phyloP scores from a whole-genome alignment of 805 yeast genomes.

The Ogataea pilisensis region DNA sequence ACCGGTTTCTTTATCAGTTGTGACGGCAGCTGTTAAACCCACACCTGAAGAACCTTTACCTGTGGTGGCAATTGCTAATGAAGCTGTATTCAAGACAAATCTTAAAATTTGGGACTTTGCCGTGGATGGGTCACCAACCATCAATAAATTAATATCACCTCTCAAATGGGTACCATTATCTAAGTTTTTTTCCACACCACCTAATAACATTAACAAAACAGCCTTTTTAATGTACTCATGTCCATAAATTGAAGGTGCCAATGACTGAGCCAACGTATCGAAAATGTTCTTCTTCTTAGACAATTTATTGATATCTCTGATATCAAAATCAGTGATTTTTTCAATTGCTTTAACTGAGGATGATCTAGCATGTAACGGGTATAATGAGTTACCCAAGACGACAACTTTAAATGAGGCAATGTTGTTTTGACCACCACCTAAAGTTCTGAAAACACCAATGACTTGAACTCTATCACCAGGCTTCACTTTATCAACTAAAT shows the following conservation, averaged over 20 bases:
- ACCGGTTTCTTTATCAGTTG: constrained; percentile 94
- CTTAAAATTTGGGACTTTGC: constrained; percentile 95
- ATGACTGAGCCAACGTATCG: constrained; percentile 73
- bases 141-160: constrained; percentile 92
- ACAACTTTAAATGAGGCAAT: constrained; percentile 74
- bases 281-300: constrained; percentile 70
- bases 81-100: constrained; percentile 91
- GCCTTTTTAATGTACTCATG: constrained; percentile 90
- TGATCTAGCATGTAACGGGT: constrained; percentile 83
- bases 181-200: constrained; percentile 91
- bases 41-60: constrained; percentile 99
- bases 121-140: constrained; percentile 99
- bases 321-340: constrained; percentile 72
- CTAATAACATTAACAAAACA: constrained; percentile 81
- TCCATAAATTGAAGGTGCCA: constrained; percentile 96
- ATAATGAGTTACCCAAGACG: constrained; percentile 84
- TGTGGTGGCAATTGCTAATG: constrained; percentile 94
- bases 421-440: constrained; percentile 68
- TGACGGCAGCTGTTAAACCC: constrained; percentile 98
- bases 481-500: constrained; percentile 83
- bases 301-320: constrained; percentile 78
- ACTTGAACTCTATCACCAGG: constrained; percentile 96
- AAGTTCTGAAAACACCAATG: constrained; percentile 88
- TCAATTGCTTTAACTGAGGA: constrained; percentile 63
- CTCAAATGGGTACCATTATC: constrained; percentile 95